A percentile compares a stretch with the other conserved stretches of the same genome.
phyloP scores from a whole-genome alignment of 75 land plant genomes.

The Gnetum montanum region DNA sequence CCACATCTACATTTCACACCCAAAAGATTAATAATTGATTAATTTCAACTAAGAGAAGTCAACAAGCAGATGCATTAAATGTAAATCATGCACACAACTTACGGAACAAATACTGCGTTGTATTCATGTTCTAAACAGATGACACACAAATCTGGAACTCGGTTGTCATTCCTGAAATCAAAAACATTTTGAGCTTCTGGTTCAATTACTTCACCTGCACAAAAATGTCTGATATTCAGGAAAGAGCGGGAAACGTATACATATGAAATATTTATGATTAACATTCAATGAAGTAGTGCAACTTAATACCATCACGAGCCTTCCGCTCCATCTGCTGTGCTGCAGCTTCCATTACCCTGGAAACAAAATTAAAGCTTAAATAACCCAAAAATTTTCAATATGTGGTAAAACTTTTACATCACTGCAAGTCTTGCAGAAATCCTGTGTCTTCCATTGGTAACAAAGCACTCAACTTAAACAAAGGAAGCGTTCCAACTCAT shows the following conservation, averaged over 20 bases:
- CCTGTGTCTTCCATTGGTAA: no score
- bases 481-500: no score
- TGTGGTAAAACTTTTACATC: no score
- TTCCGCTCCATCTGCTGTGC: conserved; percentile 39
- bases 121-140: conserved; percentile 94
- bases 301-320: conserved; percentile 41
- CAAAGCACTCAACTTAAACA: no score
- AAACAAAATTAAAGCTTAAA: no score
- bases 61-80: background rate
- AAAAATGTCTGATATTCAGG: no score
- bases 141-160: conserved; percentile 81
- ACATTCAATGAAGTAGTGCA: no score
- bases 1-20: conserved; percentile 57
- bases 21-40: background rate
- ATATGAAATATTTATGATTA: no score
- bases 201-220: conserved; percentile 12
- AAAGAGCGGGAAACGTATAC: no score
- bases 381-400: no score
- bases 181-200: conserved; percentile 9
- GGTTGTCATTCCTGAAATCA: conserved; percentile 36
- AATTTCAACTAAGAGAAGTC: conserved; percentile 1
- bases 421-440: no score
- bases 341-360: conserved; percentile 93
- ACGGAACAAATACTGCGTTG: conserved; percentile 98
- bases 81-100: conserved; percentile 30